Base-by-base conservation (phyloP, 2,329 filamentous ascomycete genomes). In the Scedosporium minutisporum region DNA sequence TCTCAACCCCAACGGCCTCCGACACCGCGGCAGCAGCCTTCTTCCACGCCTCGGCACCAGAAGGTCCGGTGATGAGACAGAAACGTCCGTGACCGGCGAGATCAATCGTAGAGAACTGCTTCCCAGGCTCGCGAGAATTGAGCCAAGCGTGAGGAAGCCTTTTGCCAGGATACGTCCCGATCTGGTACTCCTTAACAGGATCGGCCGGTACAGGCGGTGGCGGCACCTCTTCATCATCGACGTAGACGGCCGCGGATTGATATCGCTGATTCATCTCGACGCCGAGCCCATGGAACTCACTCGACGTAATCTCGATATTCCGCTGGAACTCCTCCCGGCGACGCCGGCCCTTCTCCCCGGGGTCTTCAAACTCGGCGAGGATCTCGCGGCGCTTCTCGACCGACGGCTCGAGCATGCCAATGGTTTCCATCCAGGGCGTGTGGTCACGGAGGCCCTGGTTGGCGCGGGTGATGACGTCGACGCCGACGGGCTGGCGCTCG, bases 71-170 rank as follows among this genome's bases (percentile, higher is more conserved):
- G 6, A 84, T 68, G 1, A 84, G 67, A 12, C 70, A 73, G 67
- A 85, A 86, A 0, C 67, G 66, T 0, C 82, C 80, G 59, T 86
- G 75, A 0, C 85, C 85, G 0, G 82, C 82, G 1, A 88, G 71
- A 69, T 88, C 85, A 57, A 84, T 79, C 0, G 84, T 87, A 1
- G 83, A 86, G 18, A 82, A 71, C 14, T 73, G 72, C 61, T 76
- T 68, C 9, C 72, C 71, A 0, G 83, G 79, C 10, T 75, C 67
- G 6, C 74, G 67, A 21, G 75, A 76, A 71, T 85, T 82, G 16
- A 88, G 72, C 86, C 86, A 88, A 0, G 77, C 84, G 70, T 89
- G 86, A 4, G 86, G 86, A 23, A 87, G 71, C 2, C 85, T 75
- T 33, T 76, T 75, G 6, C 86, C 86, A 0, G 86, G 86, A 66